Base-by-base conservation (phyloP, 305 asterid genomes). In the Ilex paraguariensis region DNA sequence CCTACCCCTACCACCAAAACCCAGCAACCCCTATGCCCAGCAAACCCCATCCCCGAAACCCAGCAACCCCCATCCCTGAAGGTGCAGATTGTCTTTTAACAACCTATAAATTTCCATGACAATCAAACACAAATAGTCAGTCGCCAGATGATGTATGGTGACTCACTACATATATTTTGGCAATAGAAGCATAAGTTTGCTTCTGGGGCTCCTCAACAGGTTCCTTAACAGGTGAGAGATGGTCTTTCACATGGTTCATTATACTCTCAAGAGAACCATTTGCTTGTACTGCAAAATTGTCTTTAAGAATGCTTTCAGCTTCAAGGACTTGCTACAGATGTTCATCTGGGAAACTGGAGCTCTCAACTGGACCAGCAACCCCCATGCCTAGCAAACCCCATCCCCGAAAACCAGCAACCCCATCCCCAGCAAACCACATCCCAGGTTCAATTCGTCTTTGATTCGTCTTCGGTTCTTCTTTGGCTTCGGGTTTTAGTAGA, bases 121-220 rank as follows among this genome's bases (percentile, higher is more conserved):
- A n/a, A n/a, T n/a, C n/a, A n/a, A n/a, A n/a, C n/a, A n/a, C 45
- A 36, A 56, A 54, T 73, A 56, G 44, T 73, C 54, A 83, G 71
- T 55, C 64, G 14, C 58, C 40, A 21, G 55, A 33, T 56, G 58
- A 56, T 31, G 40, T 3, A 52, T n/a, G 21, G 55, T 50, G 64
- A 57, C 62, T 59, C n/a, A 64, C 58, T 28, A 31, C 16, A 40
- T n/a, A 64, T 3, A 15, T 5, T 13, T 6, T 55, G 16, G 21
- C 99, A 75, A 94, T 91, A 66, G 98, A 94, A 70, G 99, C 99
- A 70, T 94, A 94, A 66, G 99, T 91, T 75, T 82, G 99, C 73
- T 88, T 94, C 70, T 81, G 96, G 62, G 95, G 86, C 77, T 86
- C 97, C 57, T 52, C 74, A 56, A 69, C 67, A 66, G 93, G 84